Conservation (phyloP, 192 early-diverging fungal species). For the Gigaspora rosea region DNA sequence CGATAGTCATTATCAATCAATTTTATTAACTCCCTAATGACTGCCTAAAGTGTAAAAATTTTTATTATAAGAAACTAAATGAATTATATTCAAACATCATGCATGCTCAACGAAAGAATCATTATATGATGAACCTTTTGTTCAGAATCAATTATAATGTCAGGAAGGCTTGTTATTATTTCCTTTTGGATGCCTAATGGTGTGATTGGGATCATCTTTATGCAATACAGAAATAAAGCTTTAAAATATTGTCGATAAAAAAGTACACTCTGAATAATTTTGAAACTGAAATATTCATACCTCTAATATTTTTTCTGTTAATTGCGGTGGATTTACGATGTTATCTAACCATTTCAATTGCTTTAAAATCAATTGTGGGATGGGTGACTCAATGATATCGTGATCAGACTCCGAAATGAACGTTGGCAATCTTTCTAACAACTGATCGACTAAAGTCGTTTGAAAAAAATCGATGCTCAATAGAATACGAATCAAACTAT, state of each 20-base stretch:
- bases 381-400: slow-evolving; percentile 47
- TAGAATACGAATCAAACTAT: slow-evolving; percentile 64
- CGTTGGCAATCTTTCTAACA: slow-evolving; percentile 66
- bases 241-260: not conserved
- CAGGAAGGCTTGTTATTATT: slow-evolving; percentile 71
- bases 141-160: slow-evolving; percentile 74
- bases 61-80: not conserved
- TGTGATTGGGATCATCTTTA: slow-evolving; percentile 59
- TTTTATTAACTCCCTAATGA: slow-evolving; percentile 60
- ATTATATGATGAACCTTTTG: slow-evolving; percentile 44
- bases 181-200: slow-evolving; percentile 70
- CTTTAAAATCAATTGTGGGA: slow-evolving; percentile 63
- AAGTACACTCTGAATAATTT: not conserved
- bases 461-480: slow-evolving; percentile 64
- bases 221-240: not conserved
- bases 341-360: slow-evolving; percentile 80
- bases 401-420: slow-evolving; percentile 53
- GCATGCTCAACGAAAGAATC: not conserved
- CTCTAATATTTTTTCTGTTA: slow-evolving; percentile 69
- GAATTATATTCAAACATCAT: not conserved
- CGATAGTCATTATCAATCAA: slow-evolving; percentile 60
- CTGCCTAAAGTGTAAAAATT: slow-evolving; percentile 35
- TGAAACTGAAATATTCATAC: slow-evolving; percentile 29
- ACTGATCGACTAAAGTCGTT: slow-evolving; percentile 47
- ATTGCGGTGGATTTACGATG: slow-evolving; percentile 57